These are phyloP conservation scores for Penicillium manginii DNA, from an alignment of 495 filamentous ascomycete genomes.

Conservation along the genomic window DNA sequence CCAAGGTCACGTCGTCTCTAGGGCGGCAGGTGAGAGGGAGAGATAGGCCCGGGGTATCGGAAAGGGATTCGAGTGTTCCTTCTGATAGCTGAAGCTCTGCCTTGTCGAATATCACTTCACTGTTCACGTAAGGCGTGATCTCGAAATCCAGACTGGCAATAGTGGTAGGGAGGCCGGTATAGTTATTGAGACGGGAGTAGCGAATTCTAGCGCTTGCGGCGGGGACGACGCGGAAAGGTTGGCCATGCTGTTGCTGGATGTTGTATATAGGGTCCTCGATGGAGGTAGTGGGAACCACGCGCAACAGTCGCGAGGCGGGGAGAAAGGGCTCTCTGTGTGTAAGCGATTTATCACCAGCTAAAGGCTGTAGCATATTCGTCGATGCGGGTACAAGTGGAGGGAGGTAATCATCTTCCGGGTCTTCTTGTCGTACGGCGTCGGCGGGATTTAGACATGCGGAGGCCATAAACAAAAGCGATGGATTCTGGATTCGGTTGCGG, in stretches of 20 bases:
- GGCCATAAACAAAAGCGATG: constrained; percentile 76
- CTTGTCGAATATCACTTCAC: constrained; percentile 68
- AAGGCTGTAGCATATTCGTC: constrained; percentile 79
- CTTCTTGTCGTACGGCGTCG: constrained; percentile 50
- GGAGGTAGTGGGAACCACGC: constrained; percentile 69
- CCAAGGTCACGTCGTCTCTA: constrained; percentile 81
- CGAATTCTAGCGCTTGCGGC: constrained; percentile 83
- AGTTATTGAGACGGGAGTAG: constrained; percentile 72
- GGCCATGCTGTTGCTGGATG: constrained; percentile 61
- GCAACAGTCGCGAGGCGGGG: constrained; percentile 77
- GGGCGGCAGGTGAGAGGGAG: constrained; percentile 74
- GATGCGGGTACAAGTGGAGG: constrained; percentile 74
- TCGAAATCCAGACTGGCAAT: constrained; percentile 87
- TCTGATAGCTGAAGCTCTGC: constrained; percentile 67
- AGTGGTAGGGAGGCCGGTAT: constrained; percentile 64
- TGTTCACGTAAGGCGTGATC: constrained; percentile 79
- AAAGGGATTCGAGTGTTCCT: constrained; percentile 71
- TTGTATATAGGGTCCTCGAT: constrained; percentile 64
- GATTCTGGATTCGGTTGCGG: constrained; percentile 75
- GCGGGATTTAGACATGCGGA: constrained; percentile 67
- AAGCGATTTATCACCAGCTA: constrained; percentile 70
- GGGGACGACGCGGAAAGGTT: constrained; percentile 74
- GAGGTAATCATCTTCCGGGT: constrained; percentile 71
- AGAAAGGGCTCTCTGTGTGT: constrained; percentile 70
- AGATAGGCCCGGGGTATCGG: constrained; percentile 55